Conservation (phyloP, 2,329 filamentous ascomycete genomes). For the Alternaria incomplexa region DNA sequence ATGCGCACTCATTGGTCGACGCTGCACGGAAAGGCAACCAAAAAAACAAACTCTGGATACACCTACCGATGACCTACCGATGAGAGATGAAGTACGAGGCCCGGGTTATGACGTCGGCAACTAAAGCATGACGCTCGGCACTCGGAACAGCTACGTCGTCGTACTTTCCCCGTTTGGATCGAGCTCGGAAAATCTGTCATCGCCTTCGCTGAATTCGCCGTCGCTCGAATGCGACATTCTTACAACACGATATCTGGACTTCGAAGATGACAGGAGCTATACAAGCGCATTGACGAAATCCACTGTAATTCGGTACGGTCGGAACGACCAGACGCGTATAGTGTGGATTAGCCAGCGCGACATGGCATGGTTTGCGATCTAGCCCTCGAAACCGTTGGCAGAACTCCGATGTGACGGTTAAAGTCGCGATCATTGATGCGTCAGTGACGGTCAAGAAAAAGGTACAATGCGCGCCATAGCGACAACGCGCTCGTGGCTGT, state of each 20-base stretch:
- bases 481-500: slow-evolving; percentile 1
- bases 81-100: not conserved
- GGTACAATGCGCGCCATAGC: slow-evolving; percentile 5
- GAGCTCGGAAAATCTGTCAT: slow-evolving; percentile 8
- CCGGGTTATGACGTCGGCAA: not conserved
- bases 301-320: not conserved
- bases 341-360: not conserved
- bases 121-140: slow-evolving; percentile 1
- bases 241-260: not conserved
- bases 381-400: not conserved
- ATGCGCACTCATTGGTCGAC: not conserved
- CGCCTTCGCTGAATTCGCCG: not conserved
- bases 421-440: slow-evolving; percentile 14
- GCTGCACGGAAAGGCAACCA: not conserved
- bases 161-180: slow-evolving; percentile 8
- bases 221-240: not conserved
- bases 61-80: not conserved
- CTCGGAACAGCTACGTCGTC: slow-evolving; percentile 2
- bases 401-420: slow-evolving; percentile 6
- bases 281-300: not conserved
- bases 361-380: not conserved
- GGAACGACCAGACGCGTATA: slow-evolving; percentile 1
- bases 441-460: slow-evolving; percentile 12
- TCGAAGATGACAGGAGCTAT: not conserved
- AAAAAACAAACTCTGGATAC: not conserved